phyloP scores from a whole-genome alignment of 2,329 filamentous ascomycete species.

The Diaporthe nobilis region DNA sequence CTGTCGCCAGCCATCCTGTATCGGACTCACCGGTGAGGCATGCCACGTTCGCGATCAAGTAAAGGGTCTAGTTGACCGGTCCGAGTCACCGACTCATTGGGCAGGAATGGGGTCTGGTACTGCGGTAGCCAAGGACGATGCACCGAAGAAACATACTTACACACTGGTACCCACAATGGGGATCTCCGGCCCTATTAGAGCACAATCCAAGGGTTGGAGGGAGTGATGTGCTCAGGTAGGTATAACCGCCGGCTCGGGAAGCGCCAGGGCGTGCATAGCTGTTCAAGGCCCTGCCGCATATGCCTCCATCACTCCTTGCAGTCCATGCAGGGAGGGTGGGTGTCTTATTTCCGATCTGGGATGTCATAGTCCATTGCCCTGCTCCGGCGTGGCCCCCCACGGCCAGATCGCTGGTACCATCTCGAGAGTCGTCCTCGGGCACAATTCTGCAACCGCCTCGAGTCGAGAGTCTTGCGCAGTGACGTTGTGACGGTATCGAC shows the following conservation, averaged over 20 bases:
- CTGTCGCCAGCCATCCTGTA: conserved; percentile 16
- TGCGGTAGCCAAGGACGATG: conserved; percentile 26
- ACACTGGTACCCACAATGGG: conserved; percentile 13
- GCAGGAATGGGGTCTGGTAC: conserved; percentile 23
- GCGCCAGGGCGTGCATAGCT: conserved; percentile 14
- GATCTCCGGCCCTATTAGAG: conserved; percentile 14
- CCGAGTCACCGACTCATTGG: conserved; percentile 25
- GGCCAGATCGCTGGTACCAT: background rate
- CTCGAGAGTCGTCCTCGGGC: background rate
- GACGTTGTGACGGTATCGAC: background rate
- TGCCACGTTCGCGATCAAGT: conserved; percentile 24
- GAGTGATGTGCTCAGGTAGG: conserved; percentile 1
- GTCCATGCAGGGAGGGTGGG: background rate
- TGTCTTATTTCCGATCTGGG: conserved; percentile 21
- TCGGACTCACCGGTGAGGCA: conserved; percentile 27
- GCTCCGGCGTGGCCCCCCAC: background rate
- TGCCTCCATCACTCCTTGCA: background rate
- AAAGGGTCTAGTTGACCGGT: conserved; percentile 23
- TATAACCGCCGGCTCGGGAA: conserved; percentile 26
- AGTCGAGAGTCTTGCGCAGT: background rate
- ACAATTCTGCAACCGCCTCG: conserved; percentile 3
- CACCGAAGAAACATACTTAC: conserved; percentile 27
- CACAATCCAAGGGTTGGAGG: background rate
- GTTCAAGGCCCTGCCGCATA: conserved; percentile 1
- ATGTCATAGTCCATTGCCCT: background rate